These are phyloP conservation scores for Scenedesmus sp. DNA, from an alignment of 163 green algal species.

Conservation along the genomic window DNA sequence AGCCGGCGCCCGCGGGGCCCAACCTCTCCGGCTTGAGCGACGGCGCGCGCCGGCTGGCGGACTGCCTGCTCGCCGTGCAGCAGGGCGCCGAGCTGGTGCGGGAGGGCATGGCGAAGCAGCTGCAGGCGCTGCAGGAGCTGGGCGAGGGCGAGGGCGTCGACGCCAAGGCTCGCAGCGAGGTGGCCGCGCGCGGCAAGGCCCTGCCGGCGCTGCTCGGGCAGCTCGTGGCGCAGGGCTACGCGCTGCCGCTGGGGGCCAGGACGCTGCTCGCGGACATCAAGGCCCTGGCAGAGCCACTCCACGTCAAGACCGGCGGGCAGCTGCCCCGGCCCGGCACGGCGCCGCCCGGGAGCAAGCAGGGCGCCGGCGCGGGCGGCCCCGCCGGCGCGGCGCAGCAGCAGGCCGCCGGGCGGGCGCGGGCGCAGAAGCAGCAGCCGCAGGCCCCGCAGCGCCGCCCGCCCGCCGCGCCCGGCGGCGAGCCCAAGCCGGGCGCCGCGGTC, in stretches of 20 bases:
- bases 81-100: not conserved
- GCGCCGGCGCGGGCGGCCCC: not conserved
- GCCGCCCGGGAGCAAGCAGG: not conserved
- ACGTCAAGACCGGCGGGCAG: too few species aligned
- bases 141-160: not conserved
- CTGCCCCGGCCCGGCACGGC: conserved; percentile 1
- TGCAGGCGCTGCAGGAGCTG: conserved; percentile 1
- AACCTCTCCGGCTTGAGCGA: not conserved
- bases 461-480: too few species aligned
- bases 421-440: conserved; percentile 30
- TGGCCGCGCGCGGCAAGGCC: too few species aligned
- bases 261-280: too few species aligned
- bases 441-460: too few species aligned
- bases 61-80: not conserved
- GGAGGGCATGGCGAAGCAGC: conserved; percentile 8
- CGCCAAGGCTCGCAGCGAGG: too few species aligned
- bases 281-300: too few species aligned
- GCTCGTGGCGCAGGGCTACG: too few species aligned
- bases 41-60: not conserved
- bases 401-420: not conserved
- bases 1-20: conserved; percentile 1
- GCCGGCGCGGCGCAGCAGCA: not conserved
- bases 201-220: too few species aligned
- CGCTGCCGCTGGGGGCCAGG: too few species aligned
- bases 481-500: conserved; percentile 3